Evolutionary conservation across 2,329 filamentous ascomycete species (phyloP).

Genomic region (Zasmidium cellare): DNA sequence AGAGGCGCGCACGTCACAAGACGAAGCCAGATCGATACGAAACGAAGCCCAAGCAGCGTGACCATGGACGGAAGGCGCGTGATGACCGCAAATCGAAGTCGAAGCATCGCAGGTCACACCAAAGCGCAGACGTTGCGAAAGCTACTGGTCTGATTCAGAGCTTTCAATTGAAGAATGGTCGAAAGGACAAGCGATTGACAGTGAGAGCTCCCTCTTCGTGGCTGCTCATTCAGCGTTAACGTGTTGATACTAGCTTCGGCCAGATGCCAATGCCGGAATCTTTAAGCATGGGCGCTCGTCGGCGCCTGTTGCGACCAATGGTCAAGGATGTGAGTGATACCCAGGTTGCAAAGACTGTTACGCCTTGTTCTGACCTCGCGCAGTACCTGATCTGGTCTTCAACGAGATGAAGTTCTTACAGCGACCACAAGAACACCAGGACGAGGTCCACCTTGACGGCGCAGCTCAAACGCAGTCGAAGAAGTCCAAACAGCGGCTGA

Average conservation of each 20-base stretch:
- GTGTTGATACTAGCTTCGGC: conserved; percentile 43
- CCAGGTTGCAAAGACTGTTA: conserved; percentile 8
- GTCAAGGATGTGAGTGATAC: conserved; percentile 37
- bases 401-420: conserved; percentile 53
- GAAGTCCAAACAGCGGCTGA: conserved; percentile 33
- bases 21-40: conserved; percentile 49
- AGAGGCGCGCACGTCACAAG: conserved; percentile 47
- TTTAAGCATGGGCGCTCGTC: conserved; percentile 53
- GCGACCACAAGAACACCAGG: conserved; percentile 32
- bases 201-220: no score
- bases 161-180: conserved; percentile 48
- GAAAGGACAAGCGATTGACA: conserved; percentile 46
- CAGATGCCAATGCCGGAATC: conserved; percentile 42
- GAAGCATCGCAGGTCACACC: conserved; percentile 37
- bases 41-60: conserved; percentile 36
- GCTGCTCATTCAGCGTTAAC: no score
- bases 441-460: conserved; percentile 20
- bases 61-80: conserved; percentile 25
- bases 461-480: conserved; percentile 35
- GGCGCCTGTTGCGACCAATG: conserved; percentile 44
- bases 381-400: conserved; percentile 55
- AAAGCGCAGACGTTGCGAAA: conserved; percentile 38
- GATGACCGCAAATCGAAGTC: conserved; percentile 19
- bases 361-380: conserved; percentile 22
- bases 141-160: conserved; percentile 41